Base-by-base conservation (phyloP, 768 basidiomycete genomes). In the Lyophyllum atratum region DNA sequence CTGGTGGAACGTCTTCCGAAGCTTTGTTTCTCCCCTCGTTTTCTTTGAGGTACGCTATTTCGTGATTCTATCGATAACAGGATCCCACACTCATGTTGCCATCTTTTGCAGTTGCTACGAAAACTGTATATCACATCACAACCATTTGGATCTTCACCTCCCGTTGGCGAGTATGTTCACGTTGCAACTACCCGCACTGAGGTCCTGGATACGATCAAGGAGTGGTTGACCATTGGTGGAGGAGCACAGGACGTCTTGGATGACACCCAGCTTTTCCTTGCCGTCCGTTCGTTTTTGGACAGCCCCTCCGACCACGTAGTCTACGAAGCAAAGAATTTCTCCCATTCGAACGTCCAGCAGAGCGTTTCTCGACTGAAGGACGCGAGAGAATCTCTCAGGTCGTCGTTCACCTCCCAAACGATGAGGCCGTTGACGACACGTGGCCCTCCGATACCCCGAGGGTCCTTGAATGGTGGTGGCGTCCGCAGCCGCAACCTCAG, bases 1-100 rank as follows among this genome's bases (percentile, higher is more conserved):
- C 2, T 94, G 92, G 90, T 94, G 92, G 90, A 86, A 81, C 59
- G 83, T 84, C 19, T 94, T 90, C 67, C 79, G 92, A 40, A 91
- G 89, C 64, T 92, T 93, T 61, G 83, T 93, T 9, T 86, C 88
- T 0, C 92, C 92, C 0, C 69, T 88, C 8, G 88, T 89, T 1
- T 90, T 94, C 64, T 93, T 94, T 67, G 91, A 93, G 85, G 92
- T 92, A 64, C 47, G 81, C 64, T 1, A 17, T 55, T 42, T 9
- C 19, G 45, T 28, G 14, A 49, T 21, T 42, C 19, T 17, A 33
- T n/a, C 4, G n/a, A 8, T 8, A 40, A 15, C 33, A 39, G 42
- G 47, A 40, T 25, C 31, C 17, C 28, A 50, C 43, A 19, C 54
- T 54, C 29, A 52, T 49, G 15, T 25, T 24, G 22, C 4, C 42